Conservation (phyloP, 306 rosid species). For the Prinsepia uniflora region DNA sequence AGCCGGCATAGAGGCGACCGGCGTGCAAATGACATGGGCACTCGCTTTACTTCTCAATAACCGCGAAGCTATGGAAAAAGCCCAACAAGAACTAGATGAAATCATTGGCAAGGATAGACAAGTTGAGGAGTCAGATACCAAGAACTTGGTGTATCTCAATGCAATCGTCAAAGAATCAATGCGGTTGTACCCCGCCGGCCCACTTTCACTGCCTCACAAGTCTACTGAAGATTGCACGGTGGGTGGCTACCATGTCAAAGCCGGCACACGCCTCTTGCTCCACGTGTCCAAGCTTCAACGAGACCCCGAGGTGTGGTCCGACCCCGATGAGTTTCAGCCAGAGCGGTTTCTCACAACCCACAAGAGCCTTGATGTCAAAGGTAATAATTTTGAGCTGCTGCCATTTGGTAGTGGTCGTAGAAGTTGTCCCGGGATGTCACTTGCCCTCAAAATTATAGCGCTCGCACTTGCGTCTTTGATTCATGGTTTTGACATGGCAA, state of each 20-base stretch:
- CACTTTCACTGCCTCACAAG: background rate
- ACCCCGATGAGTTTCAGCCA: background rate
- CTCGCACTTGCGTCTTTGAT: constrained; percentile 15
- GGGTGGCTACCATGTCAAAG: background rate
- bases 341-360: constrained; percentile 4
- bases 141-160: constrained; percentile 3
- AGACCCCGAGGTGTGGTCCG: background rate
- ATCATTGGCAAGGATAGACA: background rate
- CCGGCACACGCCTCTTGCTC: constrained; percentile 4
- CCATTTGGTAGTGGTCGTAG: constrained; percentile 11
- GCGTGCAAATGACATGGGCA: constrained; percentile 14
- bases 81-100: constrained; percentile 9
- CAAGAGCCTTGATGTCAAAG: background rate
- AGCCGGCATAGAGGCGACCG: constrained; percentile 8
- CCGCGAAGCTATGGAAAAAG: background rate
- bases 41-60: constrained; percentile 20
- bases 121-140: constrained; percentile 13
- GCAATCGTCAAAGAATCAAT: constrained; percentile 11
- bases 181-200: constrained; percentile 11
- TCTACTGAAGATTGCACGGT: constrained; percentile 9
- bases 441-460: background rate
- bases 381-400: constrained; percentile 1
- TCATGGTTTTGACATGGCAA: constrained; percentile 18
- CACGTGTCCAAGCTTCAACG: constrained; percentile 12
- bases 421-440: background rate